These are phyloP conservation scores for Chalciporus sphaerocephalus DNA, from an alignment of 768 basidiomycete genomes.

Conservation along the genomic window DNA sequence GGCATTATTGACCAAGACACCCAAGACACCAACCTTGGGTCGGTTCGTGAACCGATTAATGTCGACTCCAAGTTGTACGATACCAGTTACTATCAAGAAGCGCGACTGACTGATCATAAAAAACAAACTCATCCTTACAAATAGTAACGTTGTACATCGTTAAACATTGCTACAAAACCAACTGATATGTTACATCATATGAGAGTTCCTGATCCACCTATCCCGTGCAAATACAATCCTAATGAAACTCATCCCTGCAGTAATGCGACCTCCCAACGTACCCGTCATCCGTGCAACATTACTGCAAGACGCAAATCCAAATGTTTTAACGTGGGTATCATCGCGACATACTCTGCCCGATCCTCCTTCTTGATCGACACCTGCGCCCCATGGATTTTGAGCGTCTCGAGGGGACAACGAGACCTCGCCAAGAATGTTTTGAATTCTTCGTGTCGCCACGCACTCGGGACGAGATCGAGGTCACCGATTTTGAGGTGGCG, in stretches of 20 bases:
- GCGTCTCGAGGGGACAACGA: conserved; percentile 18
- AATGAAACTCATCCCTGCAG: neutral
- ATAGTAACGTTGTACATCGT: too few species aligned
- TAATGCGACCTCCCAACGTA: neutral
- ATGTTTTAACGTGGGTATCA: conserved; percentile 18
- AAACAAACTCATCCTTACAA: too few species aligned
- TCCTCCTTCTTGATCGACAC: conserved; percentile 14
- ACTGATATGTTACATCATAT: too few species aligned
- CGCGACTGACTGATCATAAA: too few species aligned
- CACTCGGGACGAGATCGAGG: conserved; percentile 15
- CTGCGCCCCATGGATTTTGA: conserved; percentile 11
- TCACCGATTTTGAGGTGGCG: conserved; percentile 7
- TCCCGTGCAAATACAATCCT: too few species aligned
- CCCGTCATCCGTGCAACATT: conserved; percentile 2
- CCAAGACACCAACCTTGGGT: too few species aligned
- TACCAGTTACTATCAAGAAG: too few species aligned
- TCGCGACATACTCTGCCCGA: conserved; percentile 7
- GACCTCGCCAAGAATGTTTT: conserved; percentile 20
- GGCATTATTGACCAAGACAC: too few species aligned
- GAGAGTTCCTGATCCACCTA: too few species aligned
- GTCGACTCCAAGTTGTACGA: too few species aligned
- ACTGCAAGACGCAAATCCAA: conserved; percentile 13
- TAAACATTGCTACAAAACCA: too few species aligned
- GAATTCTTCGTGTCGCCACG: conserved; percentile 12
- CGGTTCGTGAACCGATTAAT: too few species aligned